These are phyloP conservation scores for Cairneyella variabilis DNA, from an alignment of 495 filamentous ascomycete species.

Conservation along the genomic window DNA sequence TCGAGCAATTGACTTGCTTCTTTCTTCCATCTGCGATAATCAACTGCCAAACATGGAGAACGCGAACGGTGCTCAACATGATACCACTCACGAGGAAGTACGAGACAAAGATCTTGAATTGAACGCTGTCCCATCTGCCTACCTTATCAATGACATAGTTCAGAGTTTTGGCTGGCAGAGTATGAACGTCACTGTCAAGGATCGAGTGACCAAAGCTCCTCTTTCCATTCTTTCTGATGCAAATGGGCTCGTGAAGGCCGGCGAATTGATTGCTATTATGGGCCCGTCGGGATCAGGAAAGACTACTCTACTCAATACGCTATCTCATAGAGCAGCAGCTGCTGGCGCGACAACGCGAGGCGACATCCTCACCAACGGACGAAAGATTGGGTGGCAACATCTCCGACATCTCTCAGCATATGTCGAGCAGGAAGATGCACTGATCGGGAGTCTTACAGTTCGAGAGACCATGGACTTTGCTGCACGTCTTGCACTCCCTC, in stretches of 20 bases:
- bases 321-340: constrained; percentile 54
- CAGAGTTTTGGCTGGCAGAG: constrained; percentile 53
- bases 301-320: constrained; percentile 70
- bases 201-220: constrained; percentile 55
- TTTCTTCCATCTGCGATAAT: too few relatives aligned
- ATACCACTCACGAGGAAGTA: not conserved
- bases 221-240: constrained; percentile 47
- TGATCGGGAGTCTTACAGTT: constrained; percentile 75
- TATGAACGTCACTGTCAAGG: constrained; percentile 63
- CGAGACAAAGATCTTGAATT: not conserved
- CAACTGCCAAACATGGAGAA: too few relatives aligned
- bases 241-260: constrained; percentile 46
- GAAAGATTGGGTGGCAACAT: constrained; percentile 24
- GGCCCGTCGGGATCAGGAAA: constrained; percentile 77
- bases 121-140: constrained; percentile 25
- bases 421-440: constrained; percentile 78
- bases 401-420: constrained; percentile 57
- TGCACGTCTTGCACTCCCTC: constrained; percentile 29
- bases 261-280: constrained; percentile 72
- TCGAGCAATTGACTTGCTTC: too few relatives aligned
- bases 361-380: constrained; percentile 54
- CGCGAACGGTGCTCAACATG: too few relatives aligned
- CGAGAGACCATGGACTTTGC: constrained; percentile 72
- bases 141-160: constrained; percentile 32
- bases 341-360: constrained; percentile 44